Conservation (phyloP, 2,329 filamentous ascomycete genomes). For the Colletotrichum tropicale region DNA sequence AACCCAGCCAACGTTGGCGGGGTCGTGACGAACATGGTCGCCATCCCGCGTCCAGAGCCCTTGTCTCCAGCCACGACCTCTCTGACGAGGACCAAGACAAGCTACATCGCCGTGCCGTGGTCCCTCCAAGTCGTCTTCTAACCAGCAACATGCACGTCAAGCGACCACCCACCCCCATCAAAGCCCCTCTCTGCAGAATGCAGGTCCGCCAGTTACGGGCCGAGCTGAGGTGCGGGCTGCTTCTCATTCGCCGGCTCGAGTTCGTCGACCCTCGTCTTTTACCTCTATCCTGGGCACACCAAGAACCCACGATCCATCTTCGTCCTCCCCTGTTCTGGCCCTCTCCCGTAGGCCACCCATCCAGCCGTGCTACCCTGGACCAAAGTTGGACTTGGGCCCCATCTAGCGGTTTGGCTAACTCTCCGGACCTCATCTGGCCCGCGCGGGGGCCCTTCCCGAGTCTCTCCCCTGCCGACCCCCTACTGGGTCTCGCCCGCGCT, state of each 20-base stretch:
- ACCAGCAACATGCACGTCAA: conserved; percentile 21
- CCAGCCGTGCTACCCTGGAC: conserved; percentile 10
- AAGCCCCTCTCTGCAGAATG: background rate
- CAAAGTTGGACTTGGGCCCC: conserved; percentile 21
- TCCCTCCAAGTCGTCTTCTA: background rate
- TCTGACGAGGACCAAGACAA: conserved; percentile 7
- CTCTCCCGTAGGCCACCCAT: background rate
- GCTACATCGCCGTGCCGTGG: background rate
- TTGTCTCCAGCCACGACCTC: background rate
- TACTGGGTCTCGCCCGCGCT: conserved; percentile 22
- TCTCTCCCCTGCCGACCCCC: conserved; percentile 18
- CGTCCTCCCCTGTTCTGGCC: conserved; percentile 18
- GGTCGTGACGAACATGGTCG: conserved; percentile 4
- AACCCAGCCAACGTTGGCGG: background rate
- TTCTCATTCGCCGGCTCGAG: conserved; percentile 10
- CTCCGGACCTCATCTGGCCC: conserved; percentile 33
- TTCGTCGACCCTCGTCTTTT: background rate
- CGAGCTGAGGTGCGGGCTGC: conserved; percentile 3
- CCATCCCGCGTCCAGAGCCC: conserved; percentile 1
- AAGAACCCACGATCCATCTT: background rate
- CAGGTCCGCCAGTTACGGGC: background rate
- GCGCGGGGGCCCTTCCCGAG: conserved; percentile 29
- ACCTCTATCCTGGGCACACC: background rate
- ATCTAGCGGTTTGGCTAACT: conserved; percentile 29
- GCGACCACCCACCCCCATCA: conserved; percentile 10